These are phyloP conservation scores for Coemansia sp. DNA, from an alignment of 192 early-diverging fungal species.

Conservation along the genomic window DNA sequence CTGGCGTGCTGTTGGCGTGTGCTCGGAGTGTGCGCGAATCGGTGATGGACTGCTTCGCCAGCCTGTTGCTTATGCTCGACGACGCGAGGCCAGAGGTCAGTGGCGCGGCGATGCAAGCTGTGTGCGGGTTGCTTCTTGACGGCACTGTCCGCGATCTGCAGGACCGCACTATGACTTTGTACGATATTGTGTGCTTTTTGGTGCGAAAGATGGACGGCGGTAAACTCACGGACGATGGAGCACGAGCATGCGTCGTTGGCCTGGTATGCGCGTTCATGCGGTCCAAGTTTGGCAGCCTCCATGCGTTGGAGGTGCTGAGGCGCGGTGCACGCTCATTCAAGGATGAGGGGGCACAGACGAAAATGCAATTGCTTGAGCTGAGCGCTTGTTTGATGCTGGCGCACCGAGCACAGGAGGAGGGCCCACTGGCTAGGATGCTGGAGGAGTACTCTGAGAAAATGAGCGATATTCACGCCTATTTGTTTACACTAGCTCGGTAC, in stretches of 20 bases:
- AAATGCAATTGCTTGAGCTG: constrained; percentile 81
- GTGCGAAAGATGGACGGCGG: constrained; percentile 16
- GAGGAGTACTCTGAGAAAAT: constrained; percentile 6
- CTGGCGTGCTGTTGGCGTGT: constrained; percentile 36
- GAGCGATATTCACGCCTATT: constrained; percentile 62
- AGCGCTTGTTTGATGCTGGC: constrained; percentile 46
- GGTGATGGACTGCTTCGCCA: constrained; percentile 46
- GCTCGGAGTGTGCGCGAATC: constrained; percentile 49
- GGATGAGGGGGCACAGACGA: constrained; percentile 64
- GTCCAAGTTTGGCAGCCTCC: constrained; percentile 54
- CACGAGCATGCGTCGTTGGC: constrained; percentile 84
- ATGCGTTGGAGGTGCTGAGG: constrained; percentile 82
- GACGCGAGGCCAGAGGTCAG: constrained; percentile 24
- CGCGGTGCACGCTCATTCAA: constrained; percentile 59
- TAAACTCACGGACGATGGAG: constrained; percentile 33
- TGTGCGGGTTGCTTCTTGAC: constrained; percentile 36
- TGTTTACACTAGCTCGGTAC: constrained; percentile 85
- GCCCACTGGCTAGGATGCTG: constrained; percentile 9
- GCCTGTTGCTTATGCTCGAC: constrained; percentile 31
- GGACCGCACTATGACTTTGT: constrained; percentile 36
- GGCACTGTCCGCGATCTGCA: constrained; percentile 43
- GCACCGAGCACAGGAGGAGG: background rate
- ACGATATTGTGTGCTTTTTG: constrained; percentile 46
- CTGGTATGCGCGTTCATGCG: constrained; percentile 78
- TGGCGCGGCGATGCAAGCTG: constrained; percentile 25